Base-by-base conservation (phyloP, 805 yeast species). In the Myxozyma sirexii region DNA sequence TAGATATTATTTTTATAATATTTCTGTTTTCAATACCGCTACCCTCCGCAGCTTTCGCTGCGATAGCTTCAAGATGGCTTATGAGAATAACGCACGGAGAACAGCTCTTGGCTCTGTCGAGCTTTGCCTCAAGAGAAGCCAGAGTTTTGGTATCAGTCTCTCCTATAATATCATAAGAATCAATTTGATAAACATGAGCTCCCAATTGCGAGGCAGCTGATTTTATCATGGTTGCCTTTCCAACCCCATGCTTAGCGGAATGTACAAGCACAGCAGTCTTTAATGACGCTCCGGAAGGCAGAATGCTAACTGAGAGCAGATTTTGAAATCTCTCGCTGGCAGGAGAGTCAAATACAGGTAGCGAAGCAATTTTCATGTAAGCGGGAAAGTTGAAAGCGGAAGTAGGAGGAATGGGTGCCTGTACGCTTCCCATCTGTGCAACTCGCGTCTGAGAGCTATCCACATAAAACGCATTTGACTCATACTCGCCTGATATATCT, bases 81-180 rank as follows among this genome's bases (percentile, higher is more conserved):
- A 90, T 69, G 65, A 81, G 82, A 0, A 90, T 72, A 1, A 92
- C 76, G 6, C 77, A 74, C 0, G 82, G 76, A 17, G 72, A 43
- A 49, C 82, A 76, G 12, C 82, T 76, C 61, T 82, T 71, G 41
- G 82, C 76, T 21, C 85, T 79, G 64, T 91, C 97, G 4, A 90
- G 77, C 68, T 86, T 84, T 0, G 97, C 98, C 52, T 83, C 76
- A 12, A 93, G 76, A 1, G 82, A 74, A 0, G 97, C 99, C 21
- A 93, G 75, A 0, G 92, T 88, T 69, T 91, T 91, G 31, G 84
- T 75, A 56, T 87, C 93, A 13, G 89, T 83, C 0, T 91, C 89
- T 57, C 86, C 84, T 5, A 86, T 72, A 3, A 86, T 71, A 35
- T 84, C 89, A 63, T 82, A 79, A 27, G 90, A 86, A 64, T 92